These are phyloP conservation scores for Laetiporus sulphureus DNA, from an alignment of 1,284 basidiomycete genomes.

Conservation along the genomic window DNA sequence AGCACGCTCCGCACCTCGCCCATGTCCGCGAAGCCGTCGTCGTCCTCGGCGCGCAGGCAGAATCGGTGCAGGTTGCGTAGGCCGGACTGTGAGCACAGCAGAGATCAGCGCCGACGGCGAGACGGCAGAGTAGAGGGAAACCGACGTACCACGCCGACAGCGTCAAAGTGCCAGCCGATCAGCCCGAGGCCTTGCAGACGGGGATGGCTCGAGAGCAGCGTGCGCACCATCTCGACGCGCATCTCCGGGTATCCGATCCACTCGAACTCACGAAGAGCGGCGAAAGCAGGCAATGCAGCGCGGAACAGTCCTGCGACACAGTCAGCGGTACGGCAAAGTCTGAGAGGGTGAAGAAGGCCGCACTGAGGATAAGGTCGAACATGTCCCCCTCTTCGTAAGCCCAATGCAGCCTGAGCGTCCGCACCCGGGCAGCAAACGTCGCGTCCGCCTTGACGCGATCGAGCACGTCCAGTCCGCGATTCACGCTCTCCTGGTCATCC, in stretches of 20 bases:
- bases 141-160: slow-evolving; percentile 40
- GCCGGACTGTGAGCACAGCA: slow-evolving; percentile 26
- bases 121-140: too few relatives aligned
- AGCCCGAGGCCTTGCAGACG: slow-evolving; percentile 49
- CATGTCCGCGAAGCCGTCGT: slow-evolving; percentile 63
- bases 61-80: slow-evolving; percentile 55
- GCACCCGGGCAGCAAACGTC: slow-evolving; percentile 49
- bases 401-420: slow-evolving; percentile 55
- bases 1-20: slow-evolving; percentile 58
- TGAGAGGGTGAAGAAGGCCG: slow-evolving; percentile 21
- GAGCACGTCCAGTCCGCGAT: slow-evolving; percentile 55
- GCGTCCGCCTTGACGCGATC: slow-evolving; percentile 56
- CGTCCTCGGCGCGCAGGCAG: slow-evolving; percentile 59
- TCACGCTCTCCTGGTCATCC: slow-evolving; percentile 52
- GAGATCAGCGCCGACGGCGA: not conserved
- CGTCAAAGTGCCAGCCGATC: slow-evolving; percentile 65
- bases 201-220: slow-evolving; percentile 44
- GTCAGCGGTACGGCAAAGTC: not conserved
- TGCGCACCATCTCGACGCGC: slow-evolving; percentile 52
- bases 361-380: slow-evolving; percentile 54
- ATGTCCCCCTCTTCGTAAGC: slow-evolving; percentile 60
- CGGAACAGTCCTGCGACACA: slow-evolving; percentile 43
- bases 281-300: slow-evolving; percentile 53
- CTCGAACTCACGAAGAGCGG: slow-evolving; percentile 52
- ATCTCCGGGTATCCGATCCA: slow-evolving; percentile 69